Conservation (phyloP, 106 monocot genomes). For the Apostasia shenzhenica region DNA sequence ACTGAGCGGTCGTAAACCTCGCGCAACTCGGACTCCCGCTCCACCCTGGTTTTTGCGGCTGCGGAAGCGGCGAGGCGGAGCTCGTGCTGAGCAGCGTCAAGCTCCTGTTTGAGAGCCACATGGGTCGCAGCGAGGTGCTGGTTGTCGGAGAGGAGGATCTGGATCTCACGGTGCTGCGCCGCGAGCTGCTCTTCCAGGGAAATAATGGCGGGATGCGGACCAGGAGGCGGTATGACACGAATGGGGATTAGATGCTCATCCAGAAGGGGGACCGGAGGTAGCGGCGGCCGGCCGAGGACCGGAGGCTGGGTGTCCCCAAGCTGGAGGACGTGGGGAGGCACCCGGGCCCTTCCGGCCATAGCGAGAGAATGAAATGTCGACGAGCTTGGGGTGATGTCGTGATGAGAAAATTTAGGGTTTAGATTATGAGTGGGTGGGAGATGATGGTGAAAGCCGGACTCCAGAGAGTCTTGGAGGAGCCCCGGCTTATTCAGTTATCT, state of each 20-base stretch:
- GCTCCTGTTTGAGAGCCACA: constrained; percentile 68
- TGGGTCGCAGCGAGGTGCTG: constrained; percentile 76
- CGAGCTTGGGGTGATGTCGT: too few relatives aligned
- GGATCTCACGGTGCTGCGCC: constrained; percentile 51
- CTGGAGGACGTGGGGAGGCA: constrained; percentile 11
- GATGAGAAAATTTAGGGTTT: too few relatives aligned
- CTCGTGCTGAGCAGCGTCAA: constrained; percentile 38
- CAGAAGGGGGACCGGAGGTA: constrained; percentile 10
- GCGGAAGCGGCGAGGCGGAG: constrained; percentile 27
- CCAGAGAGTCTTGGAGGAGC: too few relatives aligned
- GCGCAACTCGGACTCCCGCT: constrained; percentile 39
- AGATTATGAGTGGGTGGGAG: too few relatives aligned
- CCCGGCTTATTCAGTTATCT: too few relatives aligned
- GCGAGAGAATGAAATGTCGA: neutral
- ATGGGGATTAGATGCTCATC: constrained; percentile 6
- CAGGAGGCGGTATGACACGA: constrained; percentile 11
- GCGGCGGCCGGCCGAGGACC: neutral
- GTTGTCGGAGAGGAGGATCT: constrained; percentile 66
- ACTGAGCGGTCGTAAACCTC: constrained; percentile 25
- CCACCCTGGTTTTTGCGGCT: constrained; percentile 19
- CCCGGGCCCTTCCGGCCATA: constrained; percentile 15
- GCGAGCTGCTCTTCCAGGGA: constrained; percentile 52
- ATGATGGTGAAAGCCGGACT: too few relatives aligned
- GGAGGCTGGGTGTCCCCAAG: constrained; percentile 2
- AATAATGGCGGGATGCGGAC: neutral